A percentile compares a stretch with the other conserved stretches of the same genome.
Evolutionary conservation across 1,284 basidiomycete species (phyloP).

Genomic region (Moesziomyces sp.): DNA sequence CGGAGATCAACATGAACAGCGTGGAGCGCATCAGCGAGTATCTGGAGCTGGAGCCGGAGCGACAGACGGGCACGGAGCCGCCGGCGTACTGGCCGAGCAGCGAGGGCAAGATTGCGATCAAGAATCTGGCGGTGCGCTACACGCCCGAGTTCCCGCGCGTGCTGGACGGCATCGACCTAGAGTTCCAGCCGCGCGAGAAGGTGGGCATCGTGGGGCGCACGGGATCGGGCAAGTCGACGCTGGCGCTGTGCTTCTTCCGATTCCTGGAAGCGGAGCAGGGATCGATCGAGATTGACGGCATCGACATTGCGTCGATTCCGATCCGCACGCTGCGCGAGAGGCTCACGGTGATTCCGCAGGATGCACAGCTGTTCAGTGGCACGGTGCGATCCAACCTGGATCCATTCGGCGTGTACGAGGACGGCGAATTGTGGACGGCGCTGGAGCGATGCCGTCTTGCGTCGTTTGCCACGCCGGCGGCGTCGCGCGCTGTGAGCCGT

Average conservation of each 20-base stretch:
- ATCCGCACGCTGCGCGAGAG: conserved; percentile 84
- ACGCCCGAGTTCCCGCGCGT: conserved; percentile 65
- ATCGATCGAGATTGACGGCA: conserved; percentile 83
- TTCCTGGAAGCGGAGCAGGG: conserved; percentile 87
- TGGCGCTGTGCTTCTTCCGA: conserved; percentile 93
- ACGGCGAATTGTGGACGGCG: conserved; percentile 73
- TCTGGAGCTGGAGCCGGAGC: conserved; percentile 57
- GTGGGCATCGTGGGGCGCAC: conserved; percentile 73
- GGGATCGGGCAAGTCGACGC: conserved; percentile 85
- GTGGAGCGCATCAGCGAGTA: conserved; percentile 68
- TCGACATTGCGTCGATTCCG: conserved; percentile 88
- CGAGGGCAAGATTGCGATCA: conserved; percentile 60
- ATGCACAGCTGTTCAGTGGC: conserved; percentile 71
- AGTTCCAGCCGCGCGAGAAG: conserved; percentile 64
- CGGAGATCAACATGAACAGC: conserved; percentile 68
- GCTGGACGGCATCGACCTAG: conserved; percentile 60
- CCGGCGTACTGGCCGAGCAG: conserved; percentile 67
- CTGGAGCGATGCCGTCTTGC: conserved; percentile 70
- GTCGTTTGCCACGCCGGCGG: conserved; percentile 32
- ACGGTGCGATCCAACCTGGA: conserved; percentile 68
- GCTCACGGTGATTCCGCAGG: conserved; percentile 89
- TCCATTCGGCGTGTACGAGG: conserved; percentile 79
- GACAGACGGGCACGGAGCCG: conserved; percentile 54
- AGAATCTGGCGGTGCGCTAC: conserved; percentile 65
- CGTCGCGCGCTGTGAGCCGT: conserved; percentile 38